These are phyloP conservation scores for Escovopsis weberi DNA, from an alignment of 2,329 filamentous ascomycete species.

Conservation along the genomic window DNA sequence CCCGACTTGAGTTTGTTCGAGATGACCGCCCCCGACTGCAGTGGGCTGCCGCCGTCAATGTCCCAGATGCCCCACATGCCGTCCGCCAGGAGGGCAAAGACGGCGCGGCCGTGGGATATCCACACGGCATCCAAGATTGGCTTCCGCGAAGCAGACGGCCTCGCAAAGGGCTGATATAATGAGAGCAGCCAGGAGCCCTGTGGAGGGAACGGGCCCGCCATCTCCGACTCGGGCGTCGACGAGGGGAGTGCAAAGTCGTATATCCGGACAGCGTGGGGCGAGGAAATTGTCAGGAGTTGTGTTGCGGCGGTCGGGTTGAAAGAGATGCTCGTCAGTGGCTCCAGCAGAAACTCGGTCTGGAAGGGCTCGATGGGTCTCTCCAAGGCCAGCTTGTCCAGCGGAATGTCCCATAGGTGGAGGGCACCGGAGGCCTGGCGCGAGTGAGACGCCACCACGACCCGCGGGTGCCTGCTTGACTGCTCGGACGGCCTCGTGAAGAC, in stretches of 20 bases:
- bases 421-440: slow-evolving; percentile 44
- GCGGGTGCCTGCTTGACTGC: slow-evolving; percentile 19
- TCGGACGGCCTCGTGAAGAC: slow-evolving; percentile 28
- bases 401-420: slow-evolving; percentile 43
- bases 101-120: slow-evolving; percentile 44
- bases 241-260: slow-evolving; percentile 45
- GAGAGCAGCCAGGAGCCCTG: slow-evolving; percentile 53
- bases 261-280: slow-evolving; percentile 41
- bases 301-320: slow-evolving; percentile 47
- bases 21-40: slow-evolving; percentile 25
- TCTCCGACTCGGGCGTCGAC: slow-evolving; percentile 35
- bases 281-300: slow-evolving; percentile 42
- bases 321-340: slow-evolving; percentile 38
- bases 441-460: slow-evolving; percentile 45
- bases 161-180: slow-evolving; percentile 41
- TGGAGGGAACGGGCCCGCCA: slow-evolving; percentile 34
- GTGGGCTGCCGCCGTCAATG: slow-evolving; percentile 41
- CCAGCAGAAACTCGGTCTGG: slow-evolving; percentile 44
- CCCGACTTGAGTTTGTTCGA: slow-evolving; percentile 37
- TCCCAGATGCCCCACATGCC: slow-evolving; percentile 58
- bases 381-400: slow-evolving; percentile 27
- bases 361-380: slow-evolving; percentile 31
- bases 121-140: slow-evolving; percentile 47
- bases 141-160: slow-evolving; percentile 37
- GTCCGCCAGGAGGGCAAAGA: slow-evolving; percentile 44